phyloP scores from a whole-genome alignment of 805 yeast species.

The Candida incommunis region DNA sequence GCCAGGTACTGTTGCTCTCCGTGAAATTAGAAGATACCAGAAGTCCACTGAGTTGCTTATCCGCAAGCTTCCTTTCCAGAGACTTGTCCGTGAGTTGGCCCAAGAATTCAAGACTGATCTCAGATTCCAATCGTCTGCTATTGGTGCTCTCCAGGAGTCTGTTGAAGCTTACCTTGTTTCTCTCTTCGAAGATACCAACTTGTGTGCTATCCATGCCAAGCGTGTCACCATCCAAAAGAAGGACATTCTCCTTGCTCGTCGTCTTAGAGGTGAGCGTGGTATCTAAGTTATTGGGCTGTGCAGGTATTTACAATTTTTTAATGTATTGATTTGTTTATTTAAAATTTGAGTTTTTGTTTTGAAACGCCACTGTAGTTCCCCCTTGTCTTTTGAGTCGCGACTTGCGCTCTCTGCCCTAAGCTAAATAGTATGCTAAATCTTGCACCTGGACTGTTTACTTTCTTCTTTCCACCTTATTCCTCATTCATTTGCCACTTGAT shows the following conservation, averaged over 20 bases:
- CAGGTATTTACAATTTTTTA: background rate
- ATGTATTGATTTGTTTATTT: background rate
- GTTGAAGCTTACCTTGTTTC: slow-evolving; percentile 82
- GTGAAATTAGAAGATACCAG: slow-evolving; percentile 88
- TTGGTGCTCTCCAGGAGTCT: slow-evolving; percentile 83
- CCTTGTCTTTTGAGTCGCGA: no score
- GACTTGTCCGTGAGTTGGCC: slow-evolving; percentile 80
- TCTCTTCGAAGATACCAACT: slow-evolving; percentile 77
- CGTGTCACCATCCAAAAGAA: slow-evolving; percentile 87
- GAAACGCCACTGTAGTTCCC: slow-evolving; percentile 4
- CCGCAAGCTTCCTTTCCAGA: slow-evolving; percentile 84
- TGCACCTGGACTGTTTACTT: no score
- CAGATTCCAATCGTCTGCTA: slow-evolving; percentile 69
- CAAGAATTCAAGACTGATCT: slow-evolving; percentile 71
- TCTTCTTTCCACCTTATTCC: no score
- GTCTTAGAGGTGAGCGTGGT: slow-evolving; percentile 80
- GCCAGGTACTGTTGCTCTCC: slow-evolving; percentile 90
- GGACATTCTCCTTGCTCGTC: slow-evolving; percentile 82
- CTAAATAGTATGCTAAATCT: no score
- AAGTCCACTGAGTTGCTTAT: slow-evolving; percentile 75
- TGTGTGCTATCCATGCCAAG: slow-evolving; percentile 89
- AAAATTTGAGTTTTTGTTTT: no score
- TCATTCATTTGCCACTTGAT: no score
- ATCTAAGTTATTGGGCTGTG: slow-evolving; percentile 1
- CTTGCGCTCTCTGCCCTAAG: no score